Evolutionary conservation across 306 rosid species (phyloP).

Genomic region (Lotus japonicus): DNA sequence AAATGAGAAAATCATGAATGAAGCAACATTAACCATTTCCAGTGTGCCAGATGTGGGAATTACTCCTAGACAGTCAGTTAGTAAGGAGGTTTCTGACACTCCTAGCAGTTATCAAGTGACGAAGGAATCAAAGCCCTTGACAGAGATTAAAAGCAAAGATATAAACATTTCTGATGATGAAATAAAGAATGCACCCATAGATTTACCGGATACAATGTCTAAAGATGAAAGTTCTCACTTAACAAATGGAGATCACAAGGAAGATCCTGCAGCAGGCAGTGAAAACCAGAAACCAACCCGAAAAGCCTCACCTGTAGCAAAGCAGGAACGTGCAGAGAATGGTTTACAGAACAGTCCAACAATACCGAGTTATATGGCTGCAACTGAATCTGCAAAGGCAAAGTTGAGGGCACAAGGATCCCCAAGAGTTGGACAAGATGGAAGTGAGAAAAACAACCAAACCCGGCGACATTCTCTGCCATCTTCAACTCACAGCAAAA

Average conservation of each 20-base stretch:
- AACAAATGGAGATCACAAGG: constrained; percentile 65
- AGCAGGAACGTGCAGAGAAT: constrained; percentile 76
- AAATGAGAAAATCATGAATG: constrained; percentile 50
- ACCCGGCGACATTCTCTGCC: constrained; percentile 87
- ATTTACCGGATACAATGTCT: constrained; percentile 36
- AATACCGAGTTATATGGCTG: constrained; percentile 95
- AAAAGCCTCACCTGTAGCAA: constrained; percentile 50
- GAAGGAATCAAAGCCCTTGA: constrained; percentile 39
- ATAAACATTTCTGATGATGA: constrained; percentile 34
- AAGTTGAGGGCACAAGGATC: constrained; percentile 96
- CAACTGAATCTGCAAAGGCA: constrained; percentile 96
- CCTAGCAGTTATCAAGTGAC: constrained; percentile 38
- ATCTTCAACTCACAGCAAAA: constrained; percentile 61
- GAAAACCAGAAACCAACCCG: constrained; percentile 70
- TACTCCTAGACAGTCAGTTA: constrained; percentile 37
- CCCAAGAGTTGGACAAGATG: constrained; percentile 70
- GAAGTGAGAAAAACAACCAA: constrained; percentile 45
- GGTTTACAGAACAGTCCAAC: constrained; percentile 67
- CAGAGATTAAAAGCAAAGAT: constrained; percentile 51
- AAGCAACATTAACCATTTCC: constrained; percentile 23
- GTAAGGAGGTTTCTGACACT: constrained; percentile 39
- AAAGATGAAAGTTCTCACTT: constrained; percentile 44
- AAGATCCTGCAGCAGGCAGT: constrained; percentile 41
- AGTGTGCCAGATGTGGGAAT: constrained; percentile 44
- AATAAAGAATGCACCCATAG: constrained; percentile 34